Conservation (phyloP, 1,284 basidiomycete species). For the Coriolopsis trogii region DNA sequence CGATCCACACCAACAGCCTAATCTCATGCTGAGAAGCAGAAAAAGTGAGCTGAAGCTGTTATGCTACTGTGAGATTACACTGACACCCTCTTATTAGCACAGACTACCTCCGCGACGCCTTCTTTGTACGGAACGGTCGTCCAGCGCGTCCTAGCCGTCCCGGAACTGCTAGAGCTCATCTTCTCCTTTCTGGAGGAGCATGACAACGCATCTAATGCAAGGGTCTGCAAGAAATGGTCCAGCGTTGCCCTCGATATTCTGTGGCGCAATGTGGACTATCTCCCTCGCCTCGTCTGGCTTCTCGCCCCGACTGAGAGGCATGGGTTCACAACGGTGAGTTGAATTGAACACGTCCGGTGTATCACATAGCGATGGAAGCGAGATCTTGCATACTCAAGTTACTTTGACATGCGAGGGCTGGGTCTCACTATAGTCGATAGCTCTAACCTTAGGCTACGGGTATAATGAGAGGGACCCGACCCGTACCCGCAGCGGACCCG, state of each 20-base stretch:
- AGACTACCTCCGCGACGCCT: background rate
- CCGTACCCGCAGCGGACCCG: too few relatives aligned
- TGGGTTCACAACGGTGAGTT: too few relatives aligned
- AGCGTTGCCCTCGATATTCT: slow-evolving; percentile 33
- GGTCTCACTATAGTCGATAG: too few relatives aligned
- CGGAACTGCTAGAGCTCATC: slow-evolving; percentile 35
- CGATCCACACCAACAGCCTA: too few relatives aligned
- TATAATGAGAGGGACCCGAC: too few relatives aligned
- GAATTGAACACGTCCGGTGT: too few relatives aligned
- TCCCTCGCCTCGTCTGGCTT: slow-evolving; percentile 47
- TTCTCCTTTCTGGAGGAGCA: slow-evolving; percentile 27
- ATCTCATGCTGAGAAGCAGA: too few relatives aligned
- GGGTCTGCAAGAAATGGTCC: slow-evolving; percentile 35
- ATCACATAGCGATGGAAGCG: too few relatives aligned
- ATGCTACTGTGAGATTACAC: background rate
- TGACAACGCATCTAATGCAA: slow-evolving; percentile 25
- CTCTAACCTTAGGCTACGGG: too few relatives aligned
- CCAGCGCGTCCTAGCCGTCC: slow-evolving; percentile 33
- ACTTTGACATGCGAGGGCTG: too few relatives aligned
- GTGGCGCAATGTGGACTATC: slow-evolving; percentile 34
- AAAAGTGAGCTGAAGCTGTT: background rate
- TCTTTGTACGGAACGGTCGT: slow-evolving; percentile 21
- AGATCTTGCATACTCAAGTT: too few relatives aligned
- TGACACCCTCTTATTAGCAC: background rate
- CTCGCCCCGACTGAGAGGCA: slow-evolving; percentile 46